Evolutionary conservation across 1,284 basidiomycete species (phyloP), one percentile per base, ranked within the genome.

Genomic region (Ganoderma multipileum): DNA sequence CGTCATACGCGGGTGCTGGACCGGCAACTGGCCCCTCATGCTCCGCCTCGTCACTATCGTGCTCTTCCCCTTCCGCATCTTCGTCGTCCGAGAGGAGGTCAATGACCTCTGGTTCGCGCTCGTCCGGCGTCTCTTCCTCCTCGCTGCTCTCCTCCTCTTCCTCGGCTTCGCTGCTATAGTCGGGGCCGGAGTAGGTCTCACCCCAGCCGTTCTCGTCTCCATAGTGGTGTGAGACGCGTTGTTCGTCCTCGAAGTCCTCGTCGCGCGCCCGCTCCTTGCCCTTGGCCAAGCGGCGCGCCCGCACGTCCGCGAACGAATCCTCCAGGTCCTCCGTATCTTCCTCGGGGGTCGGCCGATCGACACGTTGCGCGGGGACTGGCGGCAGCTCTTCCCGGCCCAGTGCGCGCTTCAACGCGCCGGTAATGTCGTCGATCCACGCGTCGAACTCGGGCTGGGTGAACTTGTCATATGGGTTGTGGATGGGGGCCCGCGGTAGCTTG

Each of bases 391-490:
- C 81, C 61, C 84, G 82, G 1, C 86, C 86, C 9, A 91, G 79
- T 41, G 89, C 90, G 58, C 79, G 81, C 68, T 83, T 83, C 33
- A 92, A 78, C 64, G 85, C 80, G 69, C 83, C 79, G 1, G 88
- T 91, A 60, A 92, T 85, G 73, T 83, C 87, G 71, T 82, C 84
- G 74, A 92, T 90, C 87, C 88, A 91, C 75, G 83, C 81, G 82
- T 91, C 89, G 74, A 91, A 91, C 71, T 91, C 86, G 2, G 83
- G 79, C 76, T 88, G 84, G 6, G 88, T 83, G 77, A 91, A 90
- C 76, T 89, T 90, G 77, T 91, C 89, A 76, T 88, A 92, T 2
- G 90, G 90, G 72, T 91, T 91, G 66, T 85, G 78, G 63, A 91
- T 85, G n/a, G 89, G 89, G 18, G 87, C 73, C 3, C 78, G 73